Base-by-base conservation (phyloP, 1,284 basidiomycete genomes). In the Xerocomus cyaneibrunnescens region DNA sequence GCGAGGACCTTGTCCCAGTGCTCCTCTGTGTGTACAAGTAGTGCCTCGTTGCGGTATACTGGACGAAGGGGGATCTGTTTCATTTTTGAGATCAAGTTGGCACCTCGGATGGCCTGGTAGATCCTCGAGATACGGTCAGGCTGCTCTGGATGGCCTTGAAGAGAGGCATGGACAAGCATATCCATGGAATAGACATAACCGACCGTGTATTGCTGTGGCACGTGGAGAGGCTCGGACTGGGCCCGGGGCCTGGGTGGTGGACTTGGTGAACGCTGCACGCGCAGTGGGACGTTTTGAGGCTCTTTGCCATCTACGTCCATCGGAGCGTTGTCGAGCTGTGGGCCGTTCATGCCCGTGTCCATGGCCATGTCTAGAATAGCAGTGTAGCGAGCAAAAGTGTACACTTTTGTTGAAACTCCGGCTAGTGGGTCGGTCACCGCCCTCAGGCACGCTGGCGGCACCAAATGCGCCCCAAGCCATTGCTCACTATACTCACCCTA, bases 1-100 rank as follows among this genome's bases (percentile, higher is more conserved):
- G 81, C 84, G 58, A 89, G 75, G 19, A 99, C 87, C 68, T 92
- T 92, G 55, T 94, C 81, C 94, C 94, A 98, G 59, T 95, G 86
- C 46, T 89, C 87, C 59, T 89, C 82, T 45, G 85, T 88, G 69
- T 99, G 96, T 1, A 98, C 93, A 9, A 97, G 83, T 50, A 90
- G 73, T 9, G 87, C 90, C 72, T 99, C 95, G 35, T 88, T 80
- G 54, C 81, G 80, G 37, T 78, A 76, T 5, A 89, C 92, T 45
- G 84, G 79, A 36, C 92, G 78, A 57, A 92, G 87, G 0, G 83
- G 83, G 30, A 99, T 73, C 52, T 79, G 78, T 62, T 85, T 82
- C 92, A 98, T 97, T 58, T 83, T 79, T 19, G 73, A 62, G 42
- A 87, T 76, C 58, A 89, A 77, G n/a, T 83, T 81, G 38, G 77